Evolutionary conservation across 1,284 basidiomycete genomes (phyloP).

Genomic region (Apiotrichum brassicae): DNA sequence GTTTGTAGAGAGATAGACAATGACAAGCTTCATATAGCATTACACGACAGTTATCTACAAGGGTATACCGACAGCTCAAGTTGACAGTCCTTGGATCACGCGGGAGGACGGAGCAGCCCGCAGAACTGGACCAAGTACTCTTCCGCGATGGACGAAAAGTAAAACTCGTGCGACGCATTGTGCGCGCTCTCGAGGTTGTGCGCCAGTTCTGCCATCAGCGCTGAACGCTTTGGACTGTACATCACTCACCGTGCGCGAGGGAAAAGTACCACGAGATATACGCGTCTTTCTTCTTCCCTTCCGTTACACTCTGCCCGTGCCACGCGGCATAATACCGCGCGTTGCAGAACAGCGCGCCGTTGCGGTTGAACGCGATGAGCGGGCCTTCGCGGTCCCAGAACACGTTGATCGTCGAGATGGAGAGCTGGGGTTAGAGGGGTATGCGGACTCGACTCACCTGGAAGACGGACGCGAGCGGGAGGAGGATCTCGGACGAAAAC

Average conservation of each 20-base stretch:
- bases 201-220: conserved; percentile 26
- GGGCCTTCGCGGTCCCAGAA: conserved; percentile 78
- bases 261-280: conserved; percentile 83
- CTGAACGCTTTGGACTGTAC: not conserved
- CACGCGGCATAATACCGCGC: conserved; percentile 78
- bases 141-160: conserved; percentile 85
- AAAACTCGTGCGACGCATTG: conserved; percentile 70
- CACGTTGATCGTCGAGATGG: conserved; percentile 65
- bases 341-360: conserved; percentile 84
- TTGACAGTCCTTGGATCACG: too few species aligned
- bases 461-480: conserved; percentile 37
- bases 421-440: conserved; percentile 22
- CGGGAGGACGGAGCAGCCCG: not conserved
- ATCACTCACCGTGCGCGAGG: conserved; percentile 69
- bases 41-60: too few species aligned
- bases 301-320: conserved; percentile 53
- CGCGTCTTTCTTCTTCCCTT: conserved; percentile 46
- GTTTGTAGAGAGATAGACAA: not conserved
- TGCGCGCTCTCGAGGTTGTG: conserved; percentile 45
- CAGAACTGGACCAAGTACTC: conserved; percentile 45
- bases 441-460: conserved; percentile 20
- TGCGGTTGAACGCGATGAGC: conserved; percentile 88
- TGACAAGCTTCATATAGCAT: conserved; percentile 1
- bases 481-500: conserved; percentile 60
- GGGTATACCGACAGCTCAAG: too few species aligned